Evolutionary conservation across 2,329 filamentous ascomycete species (phyloP), one percentile per base, ranked within the genome.

Genomic region (Fusarium dlaminii): DNA sequence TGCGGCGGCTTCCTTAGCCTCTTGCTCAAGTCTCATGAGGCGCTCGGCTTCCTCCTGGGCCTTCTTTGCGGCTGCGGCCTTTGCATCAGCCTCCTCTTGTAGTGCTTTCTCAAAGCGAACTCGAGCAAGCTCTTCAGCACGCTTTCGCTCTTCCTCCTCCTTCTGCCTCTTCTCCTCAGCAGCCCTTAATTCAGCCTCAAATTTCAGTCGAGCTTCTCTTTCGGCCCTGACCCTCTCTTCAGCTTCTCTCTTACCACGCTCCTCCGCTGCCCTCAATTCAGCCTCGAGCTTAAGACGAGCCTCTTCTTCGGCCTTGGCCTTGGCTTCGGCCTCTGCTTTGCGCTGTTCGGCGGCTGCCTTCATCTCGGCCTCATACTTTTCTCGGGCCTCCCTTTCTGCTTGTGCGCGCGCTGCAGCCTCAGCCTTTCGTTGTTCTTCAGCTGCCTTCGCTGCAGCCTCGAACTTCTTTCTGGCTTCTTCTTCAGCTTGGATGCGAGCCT

Each of bases 91-190:
- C 46, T 83, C 82, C 22, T 82, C 83, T 75, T 79, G 84, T 39
- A 86, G 77, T 17, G 83, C 84, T 24, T 82, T 82, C 55, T 86
- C 84, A 36, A 87, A 73, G 39, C 82, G 83, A 37, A 79, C 78
- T 37, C 79, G 78, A 22, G 86, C 85, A 45, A 86, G 85, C 30
- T 87, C 85, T 68, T 90, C 87, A 15, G 87, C 88, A 4, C 84
- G 76, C 22, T 72, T 72, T 20, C 79, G 76, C 12, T 80, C 83
- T 42, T 85, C 83, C 13, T 83, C 83, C 22, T 85, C 84, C 32
- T 80, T 79, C 66, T 81, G 81, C 52, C 82, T 79, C n/a, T 78
- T 82, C 32, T 84, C 86, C 57, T 86, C 86, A 2, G 85, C 87
- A 30, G 82, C 82, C 63, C 81, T 81, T 48, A 83, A 77, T 66